Base-by-base conservation (phyloP, 2,329 filamentous ascomycete species). In the Botrytis paeoniae region DNA sequence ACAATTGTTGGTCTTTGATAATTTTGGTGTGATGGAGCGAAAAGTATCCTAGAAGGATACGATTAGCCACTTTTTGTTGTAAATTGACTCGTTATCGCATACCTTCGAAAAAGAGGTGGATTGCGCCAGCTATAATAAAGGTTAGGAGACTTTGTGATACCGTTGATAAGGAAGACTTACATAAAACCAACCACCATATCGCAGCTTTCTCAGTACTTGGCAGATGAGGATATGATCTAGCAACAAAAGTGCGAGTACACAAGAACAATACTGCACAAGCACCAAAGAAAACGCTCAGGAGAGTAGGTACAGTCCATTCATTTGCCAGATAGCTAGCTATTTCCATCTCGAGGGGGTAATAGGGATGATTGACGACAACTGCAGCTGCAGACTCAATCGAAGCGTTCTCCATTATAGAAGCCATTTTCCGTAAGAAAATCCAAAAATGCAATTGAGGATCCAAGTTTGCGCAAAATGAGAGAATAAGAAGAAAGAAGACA, bases 161-260 rank as follows among this genome's bases (percentile, higher is more conserved):
- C 20, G 60, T 48, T 43, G 22, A 48, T 39, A 45, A 22, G 54
- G 45, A 37, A 45, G 76, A 87, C 81, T 83, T 87, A 86, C 91
- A 93, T 22, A 95, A 85, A 35, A 91, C 86, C 81, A 95, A 95
- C 93, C 93, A 95, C 82, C 93, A 82, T 35, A 91, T 87, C 7
- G 87, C 87, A 20, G 86, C 77, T 63, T 89, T 84, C 76, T 94
- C 92, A 39, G 80, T 80, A 12, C 78, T 81, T 48, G 84, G 83
- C 70, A 93, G 79, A 16, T 81, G 83, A 2, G 89, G 88, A 29
- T 88, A 85, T 59, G 85, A 78, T 73, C 82, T 82, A 76, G 86
- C 88, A 74, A 88, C 84, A 51, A 89, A 76, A 14, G 85, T 73
- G 72, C 87, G 87, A 5, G 90, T 89, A 12, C 84, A 78, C 37